Evolutionary conservation across 164 flowering plant species (phyloP).

Genomic region (Tetrastigma voinierianum): DNA sequence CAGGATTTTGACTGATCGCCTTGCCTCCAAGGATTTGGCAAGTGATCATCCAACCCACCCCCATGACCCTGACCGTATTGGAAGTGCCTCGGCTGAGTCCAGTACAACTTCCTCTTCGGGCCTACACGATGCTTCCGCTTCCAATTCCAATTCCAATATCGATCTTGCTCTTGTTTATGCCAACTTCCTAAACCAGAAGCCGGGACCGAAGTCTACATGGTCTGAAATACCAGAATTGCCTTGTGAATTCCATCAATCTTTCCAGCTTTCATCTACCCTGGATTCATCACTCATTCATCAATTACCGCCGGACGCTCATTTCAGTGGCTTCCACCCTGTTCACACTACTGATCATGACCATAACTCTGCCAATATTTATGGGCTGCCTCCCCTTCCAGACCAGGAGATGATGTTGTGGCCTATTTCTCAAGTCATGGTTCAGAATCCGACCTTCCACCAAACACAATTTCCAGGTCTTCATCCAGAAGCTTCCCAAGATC

Average conservation of each 20-base stretch:
- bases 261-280: background rate
- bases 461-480: slow-evolving; percentile 11
- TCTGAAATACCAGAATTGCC: slow-evolving; percentile 14
- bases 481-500: slow-evolving; percentile 13
- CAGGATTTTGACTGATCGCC: slow-evolving; percentile 13
- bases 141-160: slow-evolving; percentile 26
- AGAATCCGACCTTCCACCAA: slow-evolving; percentile 4
- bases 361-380: slow-evolving; percentile 8
- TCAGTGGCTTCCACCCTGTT: slow-evolving; percentile 14
- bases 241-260: slow-evolving; percentile 18
- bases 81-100: background rate
- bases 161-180: slow-evolving; percentile 67
- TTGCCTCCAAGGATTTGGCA: background rate
- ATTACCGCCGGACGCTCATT: slow-evolving; percentile 10
- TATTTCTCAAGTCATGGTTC: slow-evolving; percentile 14
- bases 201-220: slow-evolving; percentile 1
- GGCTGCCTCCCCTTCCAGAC: slow-evolving; percentile 43
- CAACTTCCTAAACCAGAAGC: slow-evolving; percentile 40
- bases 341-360: slow-evolving; percentile 13
- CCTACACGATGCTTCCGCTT: slow-evolving; percentile 13
- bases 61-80: background rate
- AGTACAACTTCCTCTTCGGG: background rate
- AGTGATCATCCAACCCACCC: too few relatives aligned
- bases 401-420: slow-evolving; percentile 28
- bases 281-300: background rate